phyloP scores from a whole-genome alignment of 2,329 filamentous ascomycete species.

The Curvularia spicifera region DNA sequence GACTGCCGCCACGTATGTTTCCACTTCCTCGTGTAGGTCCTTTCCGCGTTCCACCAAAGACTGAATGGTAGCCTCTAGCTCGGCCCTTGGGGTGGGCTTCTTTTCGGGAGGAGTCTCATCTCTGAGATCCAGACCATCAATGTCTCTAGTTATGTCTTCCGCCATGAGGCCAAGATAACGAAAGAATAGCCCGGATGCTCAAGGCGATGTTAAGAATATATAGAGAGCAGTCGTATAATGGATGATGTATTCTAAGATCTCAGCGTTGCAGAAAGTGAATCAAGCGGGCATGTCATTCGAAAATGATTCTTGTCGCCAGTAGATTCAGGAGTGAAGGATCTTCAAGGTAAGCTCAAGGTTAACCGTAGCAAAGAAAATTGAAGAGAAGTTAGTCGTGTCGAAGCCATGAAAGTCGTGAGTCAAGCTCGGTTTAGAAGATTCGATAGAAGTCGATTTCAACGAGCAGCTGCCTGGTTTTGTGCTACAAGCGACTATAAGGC shows the following conservation, averaged over 20 bases:
- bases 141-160: conserved; percentile 19
- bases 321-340: no score
- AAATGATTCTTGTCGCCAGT: background rate
- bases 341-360: background rate
- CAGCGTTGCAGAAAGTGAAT: no score
- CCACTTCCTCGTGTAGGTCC: conserved; percentile 50
- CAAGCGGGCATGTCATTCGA: no score
- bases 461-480: background rate
- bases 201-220: background rate
- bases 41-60: conserved; percentile 50
- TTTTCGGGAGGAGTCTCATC: conserved; percentile 11
- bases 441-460: background rate
- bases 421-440: background rate
- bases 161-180: conserved; percentile 16
- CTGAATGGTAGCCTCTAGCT: conserved; percentile 35
- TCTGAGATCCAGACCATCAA: conserved; percentile 22
- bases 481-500: background rate
- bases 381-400: background rate
- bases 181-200: background rate
- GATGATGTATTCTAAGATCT: background rate
- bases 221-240: background rate
- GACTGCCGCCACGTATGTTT: conserved; percentile 49
- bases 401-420: conserved; percentile 2
- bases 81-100: conserved; percentile 12
- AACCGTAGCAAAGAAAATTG: background rate